Conservation (phyloP, 441 rosid genomes). For the Populus tomentosa region DNA sequence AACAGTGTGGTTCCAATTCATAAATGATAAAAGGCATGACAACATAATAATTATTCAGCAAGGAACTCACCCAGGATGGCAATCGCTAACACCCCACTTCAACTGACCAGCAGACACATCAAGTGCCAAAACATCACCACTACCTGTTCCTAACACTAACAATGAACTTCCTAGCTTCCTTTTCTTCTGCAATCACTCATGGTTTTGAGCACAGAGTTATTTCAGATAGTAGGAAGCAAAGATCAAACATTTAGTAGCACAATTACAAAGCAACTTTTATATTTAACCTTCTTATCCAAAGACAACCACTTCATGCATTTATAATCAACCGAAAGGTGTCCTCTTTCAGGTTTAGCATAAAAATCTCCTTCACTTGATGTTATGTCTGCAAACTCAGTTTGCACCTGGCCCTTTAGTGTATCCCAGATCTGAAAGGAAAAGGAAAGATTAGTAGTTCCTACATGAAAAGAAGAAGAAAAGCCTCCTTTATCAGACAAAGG, state of each 20-base stretch:
- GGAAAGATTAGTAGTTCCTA: background rate
- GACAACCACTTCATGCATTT: slow-evolving; percentile 87
- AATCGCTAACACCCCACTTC: slow-evolving; percentile 79
- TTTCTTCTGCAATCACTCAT: slow-evolving; percentile 56
- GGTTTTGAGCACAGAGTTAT: slow-evolving; percentile 6
- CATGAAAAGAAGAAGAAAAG: background rate
- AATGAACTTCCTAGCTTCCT: slow-evolving; percentile 71
- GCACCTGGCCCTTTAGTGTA: slow-evolving; percentile 68
- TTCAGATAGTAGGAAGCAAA: background rate
- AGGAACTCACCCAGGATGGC: slow-evolving; percentile 83
- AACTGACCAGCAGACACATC: slow-evolving; percentile 89
- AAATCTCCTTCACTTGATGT: slow-evolving; percentile 39
- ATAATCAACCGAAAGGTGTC: slow-evolving; percentile 76
- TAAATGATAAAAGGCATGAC: background rate
- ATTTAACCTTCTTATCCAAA: slow-evolving; percentile 50
- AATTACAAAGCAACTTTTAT: background rate
- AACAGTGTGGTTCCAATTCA: no score
- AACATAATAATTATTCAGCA: background rate
- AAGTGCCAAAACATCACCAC: slow-evolving; percentile 89
- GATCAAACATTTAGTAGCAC: background rate
- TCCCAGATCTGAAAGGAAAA: slow-evolving; percentile 60
- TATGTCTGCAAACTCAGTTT: slow-evolving; percentile 78
- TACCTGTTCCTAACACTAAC: slow-evolving; percentile 80
- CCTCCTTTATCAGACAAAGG: background rate
- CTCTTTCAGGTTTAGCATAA: slow-evolving; percentile 45